Base-by-base conservation (phyloP, 1,139 yeast genomes). In the Wickerhamiella infanticola region DNA sequence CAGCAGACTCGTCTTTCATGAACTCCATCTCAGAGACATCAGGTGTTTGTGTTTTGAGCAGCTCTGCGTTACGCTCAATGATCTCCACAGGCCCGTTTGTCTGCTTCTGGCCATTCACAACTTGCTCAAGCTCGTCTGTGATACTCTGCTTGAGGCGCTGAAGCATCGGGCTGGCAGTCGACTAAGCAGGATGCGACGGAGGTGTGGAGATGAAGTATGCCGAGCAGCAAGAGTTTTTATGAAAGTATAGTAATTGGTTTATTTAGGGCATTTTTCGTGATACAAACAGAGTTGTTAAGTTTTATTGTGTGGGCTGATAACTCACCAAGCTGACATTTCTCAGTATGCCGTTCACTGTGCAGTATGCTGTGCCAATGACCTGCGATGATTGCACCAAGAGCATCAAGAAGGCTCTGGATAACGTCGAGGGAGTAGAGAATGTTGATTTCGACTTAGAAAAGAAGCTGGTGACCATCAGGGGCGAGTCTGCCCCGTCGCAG, bases 331-430 rank as follows among this genome's bases (percentile, higher is more conserved):
- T 18, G 18, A 18, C 18, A 18, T 18, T 18, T 2, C 33, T 29
- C 33, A 24, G 24, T 2, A 41, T 41, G 50, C 8, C 36, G 37
- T 50, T 51, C 42, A 35, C 45, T 8, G 50, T 51, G 37, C 46
- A 79, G 11, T 81, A 79, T 61, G 84, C 85, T 35, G 93, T 84
- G 45, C 86, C 88, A 3, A 66, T 84, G 70, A 76, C 78, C 53
- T 85, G 95, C 59, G 66, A 76, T 40, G 63, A 73, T 11, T 84
- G 95, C 62, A 83, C 79, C 18, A 73, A 73, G 8, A 68, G 78
- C 3, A 79, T 84, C 7, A 60, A 69, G 4, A 52, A 60, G 1
- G 81, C 79, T 1, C 66, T 84, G n/a, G 55, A 65, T 25, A 56
- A 67, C 3, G 53, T 65, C 7, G 49, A 53, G 3, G 62, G 61